Percentiles rank a stretch among this genome's conserved stretches.
Conservation (phyloP, 257 asterid species). For the Sherardia arvensis region DNA sequence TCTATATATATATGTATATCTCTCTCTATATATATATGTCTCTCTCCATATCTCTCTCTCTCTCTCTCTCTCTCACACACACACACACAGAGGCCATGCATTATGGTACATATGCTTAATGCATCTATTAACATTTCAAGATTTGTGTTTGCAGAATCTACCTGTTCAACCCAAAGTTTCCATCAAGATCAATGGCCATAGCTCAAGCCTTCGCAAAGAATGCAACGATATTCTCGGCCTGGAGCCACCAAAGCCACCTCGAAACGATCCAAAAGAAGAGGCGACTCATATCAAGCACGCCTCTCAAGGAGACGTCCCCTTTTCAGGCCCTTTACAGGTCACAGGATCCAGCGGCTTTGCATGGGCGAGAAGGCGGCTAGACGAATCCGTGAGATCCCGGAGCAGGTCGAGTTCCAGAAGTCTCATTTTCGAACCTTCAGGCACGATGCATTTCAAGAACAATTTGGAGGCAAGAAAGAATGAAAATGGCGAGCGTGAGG, state of each 20-base stretch:
- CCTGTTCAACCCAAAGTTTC: conserved; percentile 39
- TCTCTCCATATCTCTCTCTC: conserved; percentile 2
- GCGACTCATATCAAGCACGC: conserved; percentile 61
- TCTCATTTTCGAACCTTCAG: conserved; percentile 63
- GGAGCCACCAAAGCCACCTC: conserved; percentile 39
- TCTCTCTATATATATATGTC: too few relatives aligned
- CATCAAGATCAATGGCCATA: conserved; percentile 26
- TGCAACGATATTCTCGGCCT: conserved; percentile 31
- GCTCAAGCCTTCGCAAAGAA: conserved; percentile 23
- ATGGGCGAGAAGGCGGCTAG: conserved; percentile 69
- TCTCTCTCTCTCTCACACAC: neutral
- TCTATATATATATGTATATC: too few relatives aligned
- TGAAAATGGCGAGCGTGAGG: conserved; percentile 33
- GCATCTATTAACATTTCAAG: neutral
- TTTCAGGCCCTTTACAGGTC: conserved; percentile 74
- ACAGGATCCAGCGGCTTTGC: conserved; percentile 95
- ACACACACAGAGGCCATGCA: neutral
- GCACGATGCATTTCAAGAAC: conserved; percentile 38
- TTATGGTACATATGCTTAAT: neutral
- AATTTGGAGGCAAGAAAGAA: conserved; percentile 41
- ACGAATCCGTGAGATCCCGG: conserved; percentile 57
- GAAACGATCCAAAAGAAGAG: conserved; percentile 29
- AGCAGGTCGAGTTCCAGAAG: conserved; percentile 91
- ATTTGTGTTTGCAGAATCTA: conserved; percentile 38
- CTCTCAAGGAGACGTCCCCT: conserved; percentile 78